Base-by-base conservation (phyloP, 2,329 filamentous ascomycete genomes). In the Alternaria panax region DNA sequence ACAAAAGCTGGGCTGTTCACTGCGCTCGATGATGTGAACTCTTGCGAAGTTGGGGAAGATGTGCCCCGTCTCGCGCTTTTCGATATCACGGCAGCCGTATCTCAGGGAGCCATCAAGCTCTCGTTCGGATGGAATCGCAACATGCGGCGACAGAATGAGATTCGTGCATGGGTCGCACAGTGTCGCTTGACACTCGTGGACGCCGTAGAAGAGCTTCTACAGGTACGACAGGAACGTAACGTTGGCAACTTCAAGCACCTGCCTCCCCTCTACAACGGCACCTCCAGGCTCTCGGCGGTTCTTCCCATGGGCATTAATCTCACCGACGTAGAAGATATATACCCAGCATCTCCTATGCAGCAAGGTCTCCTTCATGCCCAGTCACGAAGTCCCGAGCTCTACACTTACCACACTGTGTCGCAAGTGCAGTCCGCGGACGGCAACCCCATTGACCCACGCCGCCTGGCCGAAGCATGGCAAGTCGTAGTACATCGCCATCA, bases 401-500 rank as follows among this genome's bases (percentile, higher is more conserved):
- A 76, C 41, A 67, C 66, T 1, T 76, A 75, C 22, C 67, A 74
- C 25, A 72, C 69, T 24, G 73, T 73, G 14, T 70, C 72, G 25
- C 67, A 75, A 48, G 67, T 76, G 9, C 66, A 64, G 40, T 62
- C 71, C 2, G 68, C 70, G 1, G 58, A 66, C 24, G n/a, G 53
- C 4, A 50, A 47, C 16, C 5, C 46, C 0, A 62, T 75, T 7
- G 70, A 76, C n/a, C 59, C 69, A 5, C 54, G 62, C 7, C 69
- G 67, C 18, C 57, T 78, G 24, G 71, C 70, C 25, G 69, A 72
- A 30, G 73, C 75, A 20, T 78, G 75, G 75, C 73, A 77, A 51
- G 57, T 71, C 5, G 74, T 78, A 7, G 72, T 78, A 5, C 66
- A 75, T 47, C 74, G 74, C 5, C 75, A 78, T 45, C 67, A 71